Evolutionary conservation across 208 protist genomes (phyloP).

Genomic region (Crithidia fasciculata): DNA sequence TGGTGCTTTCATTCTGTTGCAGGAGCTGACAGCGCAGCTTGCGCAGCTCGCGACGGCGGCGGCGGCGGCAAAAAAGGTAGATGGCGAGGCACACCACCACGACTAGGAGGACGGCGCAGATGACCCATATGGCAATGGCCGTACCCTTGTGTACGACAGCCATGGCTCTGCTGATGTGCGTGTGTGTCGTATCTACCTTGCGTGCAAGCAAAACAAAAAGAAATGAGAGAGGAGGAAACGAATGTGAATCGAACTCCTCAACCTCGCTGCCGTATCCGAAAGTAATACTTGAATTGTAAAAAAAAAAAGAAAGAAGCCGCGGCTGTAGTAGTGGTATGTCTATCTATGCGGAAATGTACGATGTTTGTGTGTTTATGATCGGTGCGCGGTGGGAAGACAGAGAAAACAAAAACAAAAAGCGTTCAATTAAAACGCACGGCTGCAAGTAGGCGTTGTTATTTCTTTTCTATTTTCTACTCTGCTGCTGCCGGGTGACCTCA

Average conservation of each 20-base stretch:
- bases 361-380: neutral
- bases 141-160: slow-evolving; percentile 36
- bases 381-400: neutral
- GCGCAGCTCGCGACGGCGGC: slow-evolving; percentile 11
- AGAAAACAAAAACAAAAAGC: too few relatives aligned
- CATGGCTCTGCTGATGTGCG: slow-evolving; percentile 21
- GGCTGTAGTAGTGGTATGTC: neutral
- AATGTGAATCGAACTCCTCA: neutral
- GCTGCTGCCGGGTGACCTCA: too few relatives aligned
- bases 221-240: slow-evolving; percentile 4
- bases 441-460: neutral
- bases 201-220: neutral
- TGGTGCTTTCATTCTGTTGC: neutral
- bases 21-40: slow-evolving; percentile 14
- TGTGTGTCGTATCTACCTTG: neutral
- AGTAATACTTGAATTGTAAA: slow-evolving; percentile 22
- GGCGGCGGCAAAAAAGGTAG: slow-evolving; percentile 29
- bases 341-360: slow-evolving; percentile 1
- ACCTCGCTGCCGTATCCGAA: neutral
- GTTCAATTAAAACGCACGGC: too few relatives aligned
- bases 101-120: slow-evolving; percentile 60
- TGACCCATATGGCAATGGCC: slow-evolving; percentile 60
- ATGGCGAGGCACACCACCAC: slow-evolving; percentile 47
- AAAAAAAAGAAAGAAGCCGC: neutral
- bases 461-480: neutral